Conservation (phyloP, 169 alveolate genomes). For the Plasmodium billcollinsi region DNA sequence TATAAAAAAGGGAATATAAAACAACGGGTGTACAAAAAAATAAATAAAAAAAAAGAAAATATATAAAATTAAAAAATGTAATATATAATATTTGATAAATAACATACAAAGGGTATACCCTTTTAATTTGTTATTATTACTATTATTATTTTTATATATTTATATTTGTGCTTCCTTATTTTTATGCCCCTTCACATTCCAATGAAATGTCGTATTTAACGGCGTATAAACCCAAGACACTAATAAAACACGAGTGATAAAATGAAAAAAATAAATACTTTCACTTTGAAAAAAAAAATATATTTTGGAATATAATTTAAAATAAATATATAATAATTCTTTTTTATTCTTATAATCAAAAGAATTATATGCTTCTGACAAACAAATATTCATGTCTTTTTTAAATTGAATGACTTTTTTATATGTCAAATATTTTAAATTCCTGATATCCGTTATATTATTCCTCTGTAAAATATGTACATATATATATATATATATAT, state of each 20-base stretch:
- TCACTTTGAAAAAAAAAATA: constrained; percentile 66
- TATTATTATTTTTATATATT: not conserved
- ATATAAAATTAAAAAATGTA: not conserved
- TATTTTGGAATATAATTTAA: constrained; percentile 61
- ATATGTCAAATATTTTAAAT: constrained; percentile 42
- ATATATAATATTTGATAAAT: not conserved
- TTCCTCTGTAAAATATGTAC: constrained; percentile 23
- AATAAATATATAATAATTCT: constrained; percentile 57
- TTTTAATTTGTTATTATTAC: not conserved
- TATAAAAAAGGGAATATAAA: not conserved
- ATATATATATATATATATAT: not conserved
- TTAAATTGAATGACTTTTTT: constrained; percentile 59
- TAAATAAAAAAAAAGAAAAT: constrained; percentile 5
- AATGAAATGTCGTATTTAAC: constrained; percentile 3
- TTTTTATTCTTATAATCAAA: constrained; percentile 69
- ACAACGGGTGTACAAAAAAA: not conserved
- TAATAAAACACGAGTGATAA: constrained; percentile 51
- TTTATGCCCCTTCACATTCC: not conserved
- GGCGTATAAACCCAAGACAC: constrained; percentile 77
- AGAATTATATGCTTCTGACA: constrained; percentile 67
- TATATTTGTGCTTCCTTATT: too few species aligned
- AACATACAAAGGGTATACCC: not conserved
- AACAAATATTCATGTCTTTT: constrained; percentile 54
- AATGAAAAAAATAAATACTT: constrained; percentile 61
- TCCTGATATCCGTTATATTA: constrained; percentile 61